These are phyloP conservation scores for Fusarium sp. DNA, from an alignment of 2,329 filamentous ascomycete species.

Conservation along the genomic window DNA sequence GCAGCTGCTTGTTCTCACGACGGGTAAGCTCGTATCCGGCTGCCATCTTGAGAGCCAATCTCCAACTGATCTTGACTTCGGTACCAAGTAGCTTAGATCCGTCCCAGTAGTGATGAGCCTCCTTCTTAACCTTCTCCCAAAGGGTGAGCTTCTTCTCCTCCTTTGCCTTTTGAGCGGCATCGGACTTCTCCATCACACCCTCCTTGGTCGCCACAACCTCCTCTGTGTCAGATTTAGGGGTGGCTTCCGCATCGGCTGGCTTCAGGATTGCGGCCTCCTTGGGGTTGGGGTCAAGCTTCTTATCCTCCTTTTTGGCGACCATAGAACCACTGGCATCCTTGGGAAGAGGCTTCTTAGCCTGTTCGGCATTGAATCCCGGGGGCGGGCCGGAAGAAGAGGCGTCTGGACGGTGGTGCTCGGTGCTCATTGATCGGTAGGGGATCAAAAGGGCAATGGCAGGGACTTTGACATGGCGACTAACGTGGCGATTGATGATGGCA, in stretches of 20 bases:
- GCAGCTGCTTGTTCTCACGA: slow-evolving; percentile 92
- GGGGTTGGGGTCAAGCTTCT: slow-evolving; percentile 47
- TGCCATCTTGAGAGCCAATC: slow-evolving; percentile 95
- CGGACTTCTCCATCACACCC: slow-evolving; percentile 72
- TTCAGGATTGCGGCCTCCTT: slow-evolving; percentile 27
- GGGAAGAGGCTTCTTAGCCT: slow-evolving; percentile 87
- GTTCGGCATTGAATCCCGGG: slow-evolving; percentile 90
- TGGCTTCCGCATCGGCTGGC: slow-evolving; percentile 49
- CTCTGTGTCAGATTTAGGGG: slow-evolving; percentile 56
- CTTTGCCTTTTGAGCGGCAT: slow-evolving; percentile 70
- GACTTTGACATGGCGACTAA: slow-evolving; percentile 62
- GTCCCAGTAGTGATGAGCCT: slow-evolving; percentile 96
- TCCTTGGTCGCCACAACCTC: slow-evolving; percentile 68
- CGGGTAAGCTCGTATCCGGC: slow-evolving; percentile 96
- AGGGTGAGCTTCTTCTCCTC: slow-evolving; percentile 89
- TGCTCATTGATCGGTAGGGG: slow-evolving; percentile 69
- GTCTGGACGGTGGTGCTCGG: slow-evolving; percentile 70
- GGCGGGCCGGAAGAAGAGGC: slow-evolving; percentile 75
- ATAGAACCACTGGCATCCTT: slow-evolving; percentile 62
- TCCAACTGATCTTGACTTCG: slow-evolving; percentile 93
- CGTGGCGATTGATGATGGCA: slow-evolving; percentile 63
- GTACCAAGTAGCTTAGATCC: slow-evolving; percentile 94
- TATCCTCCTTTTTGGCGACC: slow-evolving; percentile 56
- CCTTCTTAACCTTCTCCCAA: slow-evolving; percentile 95
- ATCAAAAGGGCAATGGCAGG: slow-evolving; percentile 71